Conservation (phyloP, 1,284 basidiomycete genomes). For the Pulchroboletus neoregius region DNA sequence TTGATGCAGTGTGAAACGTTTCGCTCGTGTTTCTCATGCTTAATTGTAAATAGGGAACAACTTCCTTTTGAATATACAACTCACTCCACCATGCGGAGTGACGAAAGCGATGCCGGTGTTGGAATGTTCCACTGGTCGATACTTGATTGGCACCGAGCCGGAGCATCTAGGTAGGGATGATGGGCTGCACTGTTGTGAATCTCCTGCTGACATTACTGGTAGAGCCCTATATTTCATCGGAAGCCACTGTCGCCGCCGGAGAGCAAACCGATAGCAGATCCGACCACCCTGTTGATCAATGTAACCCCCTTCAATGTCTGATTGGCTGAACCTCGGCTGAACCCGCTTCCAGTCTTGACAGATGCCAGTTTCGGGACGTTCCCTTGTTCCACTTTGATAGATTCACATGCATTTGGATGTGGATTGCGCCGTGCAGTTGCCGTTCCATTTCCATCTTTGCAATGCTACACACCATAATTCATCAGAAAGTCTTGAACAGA, state of each 20-base stretch:
- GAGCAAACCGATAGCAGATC: too few species aligned
- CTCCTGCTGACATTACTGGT: background rate
- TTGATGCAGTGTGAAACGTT: slow-evolving; percentile 21
- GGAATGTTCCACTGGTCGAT: too few species aligned
- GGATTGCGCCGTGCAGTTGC: slow-evolving; percentile 1
- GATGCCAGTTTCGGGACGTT: too few species aligned
- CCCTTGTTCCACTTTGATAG: slow-evolving; percentile 12
- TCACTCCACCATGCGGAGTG: too few species aligned
- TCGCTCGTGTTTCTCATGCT: slow-evolving; percentile 15
- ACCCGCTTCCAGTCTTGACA: too few species aligned
- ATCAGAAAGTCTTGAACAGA: slow-evolving; percentile 4
- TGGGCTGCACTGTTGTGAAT: background rate
- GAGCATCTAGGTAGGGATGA: background rate
- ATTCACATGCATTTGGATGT: slow-evolving; percentile 4
- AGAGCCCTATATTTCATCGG: background rate
- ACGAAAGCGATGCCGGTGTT: too few species aligned
- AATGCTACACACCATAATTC: background rate
- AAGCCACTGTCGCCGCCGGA: too few species aligned
- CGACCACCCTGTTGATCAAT: too few species aligned
- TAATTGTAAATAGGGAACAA: slow-evolving; percentile 22
- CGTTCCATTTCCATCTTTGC: background rate
- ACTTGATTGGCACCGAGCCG: background rate
- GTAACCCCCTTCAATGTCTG: too few species aligned
- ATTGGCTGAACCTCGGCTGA: too few species aligned
- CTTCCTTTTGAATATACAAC: slow-evolving; percentile 12